Conservation (phyloP, 192 early-diverging fungal species). For the Phycomyces blakesleeanus region DNA sequence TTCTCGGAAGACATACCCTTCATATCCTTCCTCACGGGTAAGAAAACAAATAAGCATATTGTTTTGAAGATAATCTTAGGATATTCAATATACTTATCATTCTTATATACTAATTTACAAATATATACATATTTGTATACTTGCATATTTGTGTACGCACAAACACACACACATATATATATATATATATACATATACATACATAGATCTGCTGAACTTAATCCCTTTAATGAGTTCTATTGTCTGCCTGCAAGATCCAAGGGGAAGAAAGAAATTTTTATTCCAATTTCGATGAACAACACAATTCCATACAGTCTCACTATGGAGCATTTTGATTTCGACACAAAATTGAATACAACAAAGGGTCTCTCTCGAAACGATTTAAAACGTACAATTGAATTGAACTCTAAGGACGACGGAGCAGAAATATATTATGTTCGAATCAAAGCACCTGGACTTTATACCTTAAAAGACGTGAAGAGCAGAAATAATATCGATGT, state of each 20-base stretch:
- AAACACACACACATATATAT: too few relatives aligned
- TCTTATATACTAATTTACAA: background rate
- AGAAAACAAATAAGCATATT: too few relatives aligned
- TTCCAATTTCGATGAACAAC: conserved; percentile 41
- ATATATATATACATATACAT: background rate
- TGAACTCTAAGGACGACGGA: conserved; percentile 20
- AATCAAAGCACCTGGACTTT: conserved; percentile 35
- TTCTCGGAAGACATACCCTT: conserved; percentile 44
- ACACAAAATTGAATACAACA: conserved; percentile 15
- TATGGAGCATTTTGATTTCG: conserved; percentile 33
- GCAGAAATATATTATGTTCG: conserved; percentile 33
- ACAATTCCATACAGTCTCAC: conserved; percentile 32
- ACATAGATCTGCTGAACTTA: conserved; percentile 42
- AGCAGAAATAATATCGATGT: conserved; percentile 35
- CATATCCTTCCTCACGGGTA: conserved; percentile 41
- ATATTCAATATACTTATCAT: background rate
- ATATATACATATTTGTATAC: too few relatives aligned
- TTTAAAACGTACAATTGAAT: conserved; percentile 31
- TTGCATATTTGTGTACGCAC: too few relatives aligned
- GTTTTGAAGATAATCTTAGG: too few relatives aligned
- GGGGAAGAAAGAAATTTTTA: conserved; percentile 23
- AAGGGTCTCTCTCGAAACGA: conserved; percentile 22
- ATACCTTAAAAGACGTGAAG: conserved; percentile 27
- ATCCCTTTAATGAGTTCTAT: conserved; percentile 41
- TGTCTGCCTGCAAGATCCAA: conserved; percentile 37